phyloP scores from a whole-genome alignment of 164 flowering plant species.

The Dillenia turbinata region DNA sequence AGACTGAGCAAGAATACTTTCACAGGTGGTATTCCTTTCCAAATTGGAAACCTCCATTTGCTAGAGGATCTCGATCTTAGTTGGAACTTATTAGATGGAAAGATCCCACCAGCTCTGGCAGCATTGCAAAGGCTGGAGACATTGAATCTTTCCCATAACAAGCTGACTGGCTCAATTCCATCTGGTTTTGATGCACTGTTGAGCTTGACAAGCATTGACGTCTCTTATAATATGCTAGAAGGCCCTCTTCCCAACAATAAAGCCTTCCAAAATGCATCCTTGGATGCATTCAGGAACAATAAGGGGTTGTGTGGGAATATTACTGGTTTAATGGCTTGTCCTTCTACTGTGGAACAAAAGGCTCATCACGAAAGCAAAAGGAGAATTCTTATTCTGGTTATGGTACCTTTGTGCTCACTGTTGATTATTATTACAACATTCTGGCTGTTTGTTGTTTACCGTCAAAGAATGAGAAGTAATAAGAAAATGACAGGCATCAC shows the following conservation, averaged over 20 bases:
- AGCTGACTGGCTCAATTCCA: slow-evolving; percentile 4
- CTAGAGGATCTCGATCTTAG: slow-evolving; percentile 2
- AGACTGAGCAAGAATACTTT: slow-evolving; percentile 4
- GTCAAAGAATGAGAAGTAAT: no score
- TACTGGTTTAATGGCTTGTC: not conserved
- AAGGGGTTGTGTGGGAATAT: not conserved
- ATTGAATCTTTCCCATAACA: slow-evolving; percentile 3
- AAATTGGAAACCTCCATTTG: not conserved
- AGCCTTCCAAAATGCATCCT: not conserved
- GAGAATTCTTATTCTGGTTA: no score
- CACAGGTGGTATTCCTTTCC: not conserved
- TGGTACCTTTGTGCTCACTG: no score
- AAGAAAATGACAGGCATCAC: no score
- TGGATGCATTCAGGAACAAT: not conserved
- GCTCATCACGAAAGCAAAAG: not conserved
- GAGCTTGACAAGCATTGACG: not conserved
- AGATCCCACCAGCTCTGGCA: not conserved
- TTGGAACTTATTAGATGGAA: not conserved
- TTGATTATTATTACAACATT: no score
- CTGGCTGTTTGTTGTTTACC: no score
- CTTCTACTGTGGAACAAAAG: not conserved
- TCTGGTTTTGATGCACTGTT: not conserved
- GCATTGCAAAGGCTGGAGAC: not conserved
- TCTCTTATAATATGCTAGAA: not conserved
- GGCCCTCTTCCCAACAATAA: slow-evolving; percentile 1